Evolutionary conservation across 2,329 filamentous ascomycete genomes (phyloP), one percentile per base, ranked within the genome.

Genomic region (Ophiobolus disseminans): DNA sequence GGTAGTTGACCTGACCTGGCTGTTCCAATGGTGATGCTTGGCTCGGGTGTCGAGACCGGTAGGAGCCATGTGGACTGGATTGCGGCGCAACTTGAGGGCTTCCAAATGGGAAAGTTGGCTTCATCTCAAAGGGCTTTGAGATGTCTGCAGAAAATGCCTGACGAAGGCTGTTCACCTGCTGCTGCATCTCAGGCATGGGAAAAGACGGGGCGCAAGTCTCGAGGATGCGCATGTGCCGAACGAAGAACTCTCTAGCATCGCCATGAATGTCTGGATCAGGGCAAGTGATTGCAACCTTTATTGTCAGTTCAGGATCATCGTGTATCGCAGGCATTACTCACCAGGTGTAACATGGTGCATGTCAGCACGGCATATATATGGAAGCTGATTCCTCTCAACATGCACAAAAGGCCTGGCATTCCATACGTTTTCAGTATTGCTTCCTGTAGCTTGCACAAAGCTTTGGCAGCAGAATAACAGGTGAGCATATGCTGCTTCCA

Each of bases 341-440:
- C 93, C 74, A 97, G 75, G 73, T 97, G 92, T 45, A 97, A 82
- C 74, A 97, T 92, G 19, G 93, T 92, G 76, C 92, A 96, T 0
- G 91, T 94, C 36, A 97, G 77, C 20, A 96, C 86, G 46, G 87
- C 86, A 67, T 97, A 97, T n/a, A 97, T 91, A 5, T 90, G 91
- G 66, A 96, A 97, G 73, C 92, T 96, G 69, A 96, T 91, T 30
- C 93, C 93, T 58, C 93, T 84, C 65, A 93, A 88, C 93, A 97
- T 97, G 75, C 88, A 95, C 61, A 94, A 81, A 13, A 97, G 79
- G 0, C 92, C 93, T 13, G 83, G 83, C 51, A 96, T 77, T 2
- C 91, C 90, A 70, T 87, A 96, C 0, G 84, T 82, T 44, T 87
- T 82, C 49, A 96, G 68, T 26, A 96, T 85, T 2, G 87, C 87